Evolutionary conservation across 2,329 filamentous ascomycete genomes (phyloP), one percentile per base, ranked within the genome.

Genomic region (Chaetomiaceae sp.): DNA sequence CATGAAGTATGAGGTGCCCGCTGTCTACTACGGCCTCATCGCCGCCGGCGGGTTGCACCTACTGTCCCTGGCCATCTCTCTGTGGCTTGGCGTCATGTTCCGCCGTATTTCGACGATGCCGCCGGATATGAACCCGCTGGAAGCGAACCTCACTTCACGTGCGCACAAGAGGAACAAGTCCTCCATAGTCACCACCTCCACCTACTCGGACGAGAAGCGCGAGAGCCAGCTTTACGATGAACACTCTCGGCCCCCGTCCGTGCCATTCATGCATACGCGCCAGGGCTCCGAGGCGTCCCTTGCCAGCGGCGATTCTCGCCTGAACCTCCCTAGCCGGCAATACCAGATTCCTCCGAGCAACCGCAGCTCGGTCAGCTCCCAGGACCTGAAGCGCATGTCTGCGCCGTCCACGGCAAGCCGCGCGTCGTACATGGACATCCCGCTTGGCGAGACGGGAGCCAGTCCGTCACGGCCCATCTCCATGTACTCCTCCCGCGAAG

Each of bases 71-170:
- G 65, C 72, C 15, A 70, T 94, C 29, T 87, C 87, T 5, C 62
- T 87, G 26, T 96, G 85, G 68, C 73, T 97, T 20, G 80, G 81
- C 14, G 63, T 86, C 42, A 78, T 85, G 56, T 97, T 96, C 78
- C 79, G 83, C 33, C 84, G 86, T 60, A 96, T 97, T 58, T 74
- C 82, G 5, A 72, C 75, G 17, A 76, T 96, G 63, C 91, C 91
- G 6, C 90, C 91, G 0, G 91, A 97, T 60, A 88, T 95, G 86
- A 97, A 97, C 62, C 91, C 91, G 2, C 74, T 97, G 12, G 90
- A 96, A 62, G 81, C 86, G 55, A 83, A 91, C 58, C 70, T 95
- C 48, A 96, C 89, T 1, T 82, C 87, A 10, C 79, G 83, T 19
- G 70, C 67, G 47, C 88, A 94, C 67, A 90, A 89, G 71, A 80